phyloP scores from a whole-genome alignment of 1,284 basidiomycete species.

The Trametes sp. region DNA sequence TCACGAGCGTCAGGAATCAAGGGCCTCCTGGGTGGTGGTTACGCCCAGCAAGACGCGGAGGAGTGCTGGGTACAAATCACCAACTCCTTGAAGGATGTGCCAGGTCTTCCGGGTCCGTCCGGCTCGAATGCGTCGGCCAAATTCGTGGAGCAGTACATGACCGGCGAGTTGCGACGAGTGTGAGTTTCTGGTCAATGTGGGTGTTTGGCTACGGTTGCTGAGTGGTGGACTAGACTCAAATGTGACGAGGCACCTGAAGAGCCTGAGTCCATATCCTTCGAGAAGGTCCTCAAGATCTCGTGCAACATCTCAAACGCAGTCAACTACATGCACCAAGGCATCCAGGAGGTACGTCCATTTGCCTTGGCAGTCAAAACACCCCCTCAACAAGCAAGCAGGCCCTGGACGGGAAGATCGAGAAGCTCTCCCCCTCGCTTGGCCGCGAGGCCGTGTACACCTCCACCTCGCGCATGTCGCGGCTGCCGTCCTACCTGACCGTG shows the following conservation, averaged over 20 bases:
- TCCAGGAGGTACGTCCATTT: conserved; percentile 75
- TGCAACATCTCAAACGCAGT: conserved; percentile 91
- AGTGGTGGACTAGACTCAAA: conserved; percentile 58
- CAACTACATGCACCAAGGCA: conserved; percentile 91
- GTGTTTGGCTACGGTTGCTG: neutral
- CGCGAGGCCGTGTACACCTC: conserved; percentile 89
- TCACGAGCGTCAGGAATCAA: conserved; percentile 46
- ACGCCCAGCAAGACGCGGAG: conserved; percentile 98
- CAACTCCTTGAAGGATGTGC: conserved; percentile 78
- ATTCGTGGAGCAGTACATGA: conserved; percentile 89
- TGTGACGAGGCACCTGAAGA: conserved; percentile 88
- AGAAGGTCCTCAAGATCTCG: conserved; percentile 88
- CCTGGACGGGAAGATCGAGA: conserved; percentile 87
- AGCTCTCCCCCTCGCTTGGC: conserved; percentile 81
- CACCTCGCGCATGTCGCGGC: conserved; percentile 81
- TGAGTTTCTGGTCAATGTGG: conserved; percentile 49
- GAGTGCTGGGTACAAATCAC: conserved; percentile 92
- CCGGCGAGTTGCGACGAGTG: conserved; percentile 84
- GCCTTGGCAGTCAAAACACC: neutral
- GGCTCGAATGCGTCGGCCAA: conserved; percentile 45
- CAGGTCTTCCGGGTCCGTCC: conserved; percentile 49
- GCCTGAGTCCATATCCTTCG: conserved; percentile 65
- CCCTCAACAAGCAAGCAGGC: conserved; percentile 55
- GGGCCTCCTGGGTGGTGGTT: conserved; percentile 52
- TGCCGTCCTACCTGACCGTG: conserved; percentile 87